These are phyloP conservation scores for Penicillium taxi DNA, from an alignment of 495 filamentous ascomycete genomes.

Conservation along the genomic window DNA sequence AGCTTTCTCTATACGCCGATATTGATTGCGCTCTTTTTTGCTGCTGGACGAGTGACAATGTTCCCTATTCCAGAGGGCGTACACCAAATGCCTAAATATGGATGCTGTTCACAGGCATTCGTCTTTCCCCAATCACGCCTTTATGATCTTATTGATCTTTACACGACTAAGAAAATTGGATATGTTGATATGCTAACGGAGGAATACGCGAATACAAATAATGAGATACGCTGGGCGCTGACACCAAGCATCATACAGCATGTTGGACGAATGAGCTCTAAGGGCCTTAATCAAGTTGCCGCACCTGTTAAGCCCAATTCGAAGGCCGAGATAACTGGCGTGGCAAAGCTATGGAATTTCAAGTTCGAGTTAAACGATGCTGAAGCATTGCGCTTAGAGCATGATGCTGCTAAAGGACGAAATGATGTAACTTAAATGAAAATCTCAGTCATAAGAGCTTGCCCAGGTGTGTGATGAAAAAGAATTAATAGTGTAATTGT, in stretches of 20 bases:
- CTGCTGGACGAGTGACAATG: slow-evolving; percentile 29
- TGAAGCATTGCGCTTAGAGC: slow-evolving; percentile 4
- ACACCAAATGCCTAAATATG: slow-evolving; percentile 42
- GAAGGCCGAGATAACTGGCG: slow-evolving; percentile 5
- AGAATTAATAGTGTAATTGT: too few relatives aligned
- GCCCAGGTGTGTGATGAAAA: too few relatives aligned
- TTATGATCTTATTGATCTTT: slow-evolving; percentile 17
- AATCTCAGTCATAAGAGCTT: too few relatives aligned
- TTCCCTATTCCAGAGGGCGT: slow-evolving; percentile 30
- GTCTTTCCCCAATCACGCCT: slow-evolving; percentile 31
- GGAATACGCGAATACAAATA: slow-evolving; percentile 30
- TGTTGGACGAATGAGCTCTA: slow-evolving; percentile 34
- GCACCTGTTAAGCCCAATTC: neutral
- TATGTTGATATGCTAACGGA: slow-evolving; percentile 43
- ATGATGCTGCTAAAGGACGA: neutral
- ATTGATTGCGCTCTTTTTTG: slow-evolving; percentile 25
- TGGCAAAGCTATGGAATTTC: slow-evolving; percentile 36
- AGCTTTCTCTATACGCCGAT: slow-evolving; percentile 21
- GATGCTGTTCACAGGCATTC: slow-evolving; percentile 43
- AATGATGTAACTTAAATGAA: too few relatives aligned
- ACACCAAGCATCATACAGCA: slow-evolving; percentile 47
- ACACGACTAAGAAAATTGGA: slow-evolving; percentile 8
- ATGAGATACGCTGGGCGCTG: slow-evolving; percentile 39
- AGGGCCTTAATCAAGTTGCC: slow-evolving; percentile 9
- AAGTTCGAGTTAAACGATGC: slow-evolving; percentile 27